Percentiles rank a stretch among this genome's conserved stretches.
These are phyloP conservation scores for Triticum aestivum DNA, from an alignment of 176 grass and related monocot species.

Conservation along the genomic window DNA sequence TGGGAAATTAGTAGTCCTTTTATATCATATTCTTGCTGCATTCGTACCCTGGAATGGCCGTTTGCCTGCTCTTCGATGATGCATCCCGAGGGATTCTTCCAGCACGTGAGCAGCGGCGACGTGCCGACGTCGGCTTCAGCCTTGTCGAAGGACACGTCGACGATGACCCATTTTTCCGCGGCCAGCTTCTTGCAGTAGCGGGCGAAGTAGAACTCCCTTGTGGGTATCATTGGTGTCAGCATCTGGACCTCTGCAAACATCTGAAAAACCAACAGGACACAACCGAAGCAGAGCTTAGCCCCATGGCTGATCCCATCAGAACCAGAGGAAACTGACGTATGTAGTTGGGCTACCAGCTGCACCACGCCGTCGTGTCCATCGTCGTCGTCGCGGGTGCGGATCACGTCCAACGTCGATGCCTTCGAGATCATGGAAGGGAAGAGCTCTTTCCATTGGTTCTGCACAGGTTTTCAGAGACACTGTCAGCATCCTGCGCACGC, in stretches of 20 bases:
- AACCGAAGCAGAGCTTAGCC: background rate
- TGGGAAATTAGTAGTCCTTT: background rate
- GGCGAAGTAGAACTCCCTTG: conserved; percentile 66
- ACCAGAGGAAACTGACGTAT: background rate
- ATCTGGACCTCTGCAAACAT: conserved; percentile 80
- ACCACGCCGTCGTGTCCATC: conserved; percentile 47
- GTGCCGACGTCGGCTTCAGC: conserved; percentile 29
- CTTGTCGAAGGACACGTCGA: conserved; percentile 59
- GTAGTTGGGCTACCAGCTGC: conserved; percentile 50
- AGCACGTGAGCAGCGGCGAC: conserved; percentile 28
- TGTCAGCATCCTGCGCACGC: background rate
- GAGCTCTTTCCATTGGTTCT: conserved; percentile 79
- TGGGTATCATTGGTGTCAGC: conserved; percentile 68
- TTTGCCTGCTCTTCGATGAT: conserved; percentile 64
- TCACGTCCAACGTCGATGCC: conserved; percentile 45
- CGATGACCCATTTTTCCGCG: conserved; percentile 53
- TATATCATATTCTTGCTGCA: background rate
- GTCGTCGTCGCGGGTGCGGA: conserved; percentile 24
- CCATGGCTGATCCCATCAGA: background rate
- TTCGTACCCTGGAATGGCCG: conserved; percentile 69
- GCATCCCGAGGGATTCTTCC: conserved; percentile 69
- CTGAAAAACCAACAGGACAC: conserved; percentile 19
- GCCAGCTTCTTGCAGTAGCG: conserved; percentile 64
- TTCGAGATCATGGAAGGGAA: conserved; percentile 69
- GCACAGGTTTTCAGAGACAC: background rate